Evolutionary conservation across 805 yeast species (phyloP), one percentile per base, ranked within the genome.

Genomic region (Metschnikowia baotianmanensis): DNA sequence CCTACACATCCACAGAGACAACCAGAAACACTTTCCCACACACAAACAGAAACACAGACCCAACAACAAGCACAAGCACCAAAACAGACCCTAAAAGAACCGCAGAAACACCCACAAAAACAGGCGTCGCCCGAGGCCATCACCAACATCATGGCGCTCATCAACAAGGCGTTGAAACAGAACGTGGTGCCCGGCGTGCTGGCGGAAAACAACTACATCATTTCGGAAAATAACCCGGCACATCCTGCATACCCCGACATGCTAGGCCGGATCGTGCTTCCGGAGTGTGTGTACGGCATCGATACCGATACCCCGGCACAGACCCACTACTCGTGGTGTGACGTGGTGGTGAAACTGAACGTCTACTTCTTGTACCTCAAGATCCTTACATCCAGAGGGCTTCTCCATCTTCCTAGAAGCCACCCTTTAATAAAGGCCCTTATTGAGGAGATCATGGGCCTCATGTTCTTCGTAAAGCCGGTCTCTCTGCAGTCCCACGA

Each of bases 291-390:
- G 2, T 52, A 51, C 31, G 53, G 49, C 6, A 20, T 32, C 11
- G 52, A 51, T 27, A n/a, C 34, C 15, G 47, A 40, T 12, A n/a
- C n/a, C 13, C 36, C 37, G 3, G 9, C 18, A 16, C 38, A 36
- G n/a, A 33, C 19, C 6, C 45, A 40, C 40, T 55, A 52, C 42
- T 57, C 63, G 29, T 56, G 59, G 56, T 56, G 51, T 21, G 63
- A 59, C 33, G 48, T 54, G 15, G 51, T 52, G 37, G 57, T 56
- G 33, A 51, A 45, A 38, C 48, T 56, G 43, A 55, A 57, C 10
- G 51, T 52, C 9, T 47, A 52, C 29, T 47, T 48, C 20, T 44
- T 59, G 11, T 58, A 56, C 43, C 42, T 58, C 39, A 50, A 56
- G 38, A 35, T 59, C 17, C 49, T 59, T 21, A 57, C 60, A 15